phyloP scores from a whole-genome alignment of 192 early-diverging fungal species.

The Backusella mclennaniae region DNA sequence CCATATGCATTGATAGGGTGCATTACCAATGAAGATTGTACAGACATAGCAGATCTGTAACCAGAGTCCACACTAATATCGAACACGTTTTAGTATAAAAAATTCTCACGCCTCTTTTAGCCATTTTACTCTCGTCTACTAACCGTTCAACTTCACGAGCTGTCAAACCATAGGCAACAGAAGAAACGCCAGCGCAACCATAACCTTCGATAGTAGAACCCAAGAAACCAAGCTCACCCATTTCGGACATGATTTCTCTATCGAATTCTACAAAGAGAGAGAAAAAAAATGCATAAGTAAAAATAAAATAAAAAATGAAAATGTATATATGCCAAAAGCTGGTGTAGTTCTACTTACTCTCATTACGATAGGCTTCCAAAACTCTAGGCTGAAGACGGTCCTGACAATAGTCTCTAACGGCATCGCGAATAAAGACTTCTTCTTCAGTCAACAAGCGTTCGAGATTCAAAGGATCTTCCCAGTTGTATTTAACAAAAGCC shows the following conservation, averaged over 20 bases:
- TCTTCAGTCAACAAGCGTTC: conserved; percentile 89
- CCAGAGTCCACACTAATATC: conserved; percentile 80
- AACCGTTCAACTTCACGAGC: conserved; percentile 94
- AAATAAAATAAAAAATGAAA: neutral
- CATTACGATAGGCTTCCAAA: conserved; percentile 79
- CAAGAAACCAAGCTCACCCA: conserved; percentile 91
- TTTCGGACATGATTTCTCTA: conserved; percentile 86
- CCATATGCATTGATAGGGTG: conserved; percentile 97
- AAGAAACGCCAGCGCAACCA: conserved; percentile 96
- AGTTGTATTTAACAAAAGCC: conserved; percentile 70
- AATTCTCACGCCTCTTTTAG: neutral
- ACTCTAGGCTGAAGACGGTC: conserved; percentile 85
- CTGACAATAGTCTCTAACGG: conserved; percentile 86
- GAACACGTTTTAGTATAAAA: neutral
- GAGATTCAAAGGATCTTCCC: conserved; percentile 84
- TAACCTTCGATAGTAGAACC: conserved; percentile 95
- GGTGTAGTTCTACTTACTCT: conserved; percentile 54
- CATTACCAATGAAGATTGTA: conserved; percentile 99
- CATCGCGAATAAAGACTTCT: conserved; percentile 68
- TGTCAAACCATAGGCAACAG: conserved; percentile 94
- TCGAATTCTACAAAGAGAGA: conserved; percentile 62
- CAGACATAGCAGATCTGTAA: conserved; percentile 98
- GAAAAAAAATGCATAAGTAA: neutral
- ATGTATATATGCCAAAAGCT: neutral
- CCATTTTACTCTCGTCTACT: neutral